Percentiles rank a stretch among this genome's conserved stretches.
phyloP scores from a whole-genome alignment of 345 rosid species.

The Pugionium cornutum region DNA sequence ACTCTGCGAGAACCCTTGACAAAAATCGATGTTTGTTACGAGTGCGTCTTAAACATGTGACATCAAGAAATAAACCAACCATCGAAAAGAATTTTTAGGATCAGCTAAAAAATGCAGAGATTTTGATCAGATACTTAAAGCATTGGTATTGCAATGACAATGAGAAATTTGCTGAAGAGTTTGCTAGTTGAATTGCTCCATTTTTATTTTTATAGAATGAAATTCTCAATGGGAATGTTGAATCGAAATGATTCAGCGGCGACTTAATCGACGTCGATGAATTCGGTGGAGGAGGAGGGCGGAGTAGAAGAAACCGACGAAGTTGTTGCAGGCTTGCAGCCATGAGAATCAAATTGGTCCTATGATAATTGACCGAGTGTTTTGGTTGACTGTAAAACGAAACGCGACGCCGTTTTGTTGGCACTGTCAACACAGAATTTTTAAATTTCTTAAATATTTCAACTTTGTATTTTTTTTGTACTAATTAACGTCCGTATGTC shows the following conservation, averaged over 20 bases:
- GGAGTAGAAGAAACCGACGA: conserved; percentile 1
- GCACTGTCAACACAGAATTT: not conserved
- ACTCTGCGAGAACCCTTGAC: conserved; percentile 38
- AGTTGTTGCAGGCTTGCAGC: no score
- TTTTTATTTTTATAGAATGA: not conserved
- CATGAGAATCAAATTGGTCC: conserved; percentile 10
- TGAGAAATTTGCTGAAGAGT: no score
- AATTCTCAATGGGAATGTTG: conserved; percentile 57
- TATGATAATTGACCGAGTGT: not conserved
- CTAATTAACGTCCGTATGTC: no score
- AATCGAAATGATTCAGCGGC: conserved; percentile 46
- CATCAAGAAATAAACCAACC: not conserved
- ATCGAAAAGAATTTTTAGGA: not conserved
- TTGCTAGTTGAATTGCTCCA: no score
- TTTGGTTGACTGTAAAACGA: conserved; percentile 5
- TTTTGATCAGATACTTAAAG: not conserved
- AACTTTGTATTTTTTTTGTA: no score
- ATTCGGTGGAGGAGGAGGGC: conserved; percentile 41
- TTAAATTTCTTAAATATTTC: no score
- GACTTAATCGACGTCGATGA: conserved; percentile 52
- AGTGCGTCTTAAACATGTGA: no score
- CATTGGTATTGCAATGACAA: no score
- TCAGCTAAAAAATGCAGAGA: not conserved
- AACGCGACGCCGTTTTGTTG: not conserved
- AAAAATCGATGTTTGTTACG: not conserved